Conservation (phyloP, 169 alveolate species). For the Cryptosporidium felis region DNA sequence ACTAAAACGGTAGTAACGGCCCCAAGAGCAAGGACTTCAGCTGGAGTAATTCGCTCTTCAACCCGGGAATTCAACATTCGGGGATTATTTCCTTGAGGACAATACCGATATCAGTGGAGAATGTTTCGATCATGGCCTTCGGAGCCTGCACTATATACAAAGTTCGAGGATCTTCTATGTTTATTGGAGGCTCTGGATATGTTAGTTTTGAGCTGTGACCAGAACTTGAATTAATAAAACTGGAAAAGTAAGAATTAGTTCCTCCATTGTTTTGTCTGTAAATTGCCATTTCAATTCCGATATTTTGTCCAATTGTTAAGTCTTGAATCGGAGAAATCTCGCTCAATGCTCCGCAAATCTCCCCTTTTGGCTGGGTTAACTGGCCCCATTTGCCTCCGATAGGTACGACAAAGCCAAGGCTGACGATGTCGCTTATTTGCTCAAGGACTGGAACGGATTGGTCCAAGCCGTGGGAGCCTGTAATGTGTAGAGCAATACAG, state of each 20-base stretch:
- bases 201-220: slow-evolving; percentile 7
- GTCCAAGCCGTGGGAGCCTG: slow-evolving; percentile 52
- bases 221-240: background rate
- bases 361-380: background rate
- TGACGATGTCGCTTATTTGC: slow-evolving; percentile 47
- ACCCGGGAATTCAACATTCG: background rate
- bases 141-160: slow-evolving; percentile 34
- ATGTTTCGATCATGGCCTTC: slow-evolving; percentile 33
- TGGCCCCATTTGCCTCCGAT: slow-evolving; percentile 18
- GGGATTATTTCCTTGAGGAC: slow-evolving; percentile 35
- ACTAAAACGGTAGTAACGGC: too few species aligned
- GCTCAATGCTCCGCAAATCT: background rate
- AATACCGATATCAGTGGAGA: slow-evolving; percentile 37
- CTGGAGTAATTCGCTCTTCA: too few species aligned
- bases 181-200: slow-evolving; percentile 16
- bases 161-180: slow-evolving; percentile 54
- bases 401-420: slow-evolving; percentile 42
- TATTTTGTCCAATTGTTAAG: slow-evolving; percentile 20
- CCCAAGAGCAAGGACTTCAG: too few species aligned
- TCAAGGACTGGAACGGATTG: slow-evolving; percentile 33
- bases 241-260: background rate
- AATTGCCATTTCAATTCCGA: slow-evolving; percentile 30
- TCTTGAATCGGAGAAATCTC: slow-evolving; percentile 37
- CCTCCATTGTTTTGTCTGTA: background rate
- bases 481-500: slow-evolving; percentile 54